Base-by-base conservation (phyloP, 2,329 filamentous ascomycete genomes). In the Penicillium sclerotigenum region DNA sequence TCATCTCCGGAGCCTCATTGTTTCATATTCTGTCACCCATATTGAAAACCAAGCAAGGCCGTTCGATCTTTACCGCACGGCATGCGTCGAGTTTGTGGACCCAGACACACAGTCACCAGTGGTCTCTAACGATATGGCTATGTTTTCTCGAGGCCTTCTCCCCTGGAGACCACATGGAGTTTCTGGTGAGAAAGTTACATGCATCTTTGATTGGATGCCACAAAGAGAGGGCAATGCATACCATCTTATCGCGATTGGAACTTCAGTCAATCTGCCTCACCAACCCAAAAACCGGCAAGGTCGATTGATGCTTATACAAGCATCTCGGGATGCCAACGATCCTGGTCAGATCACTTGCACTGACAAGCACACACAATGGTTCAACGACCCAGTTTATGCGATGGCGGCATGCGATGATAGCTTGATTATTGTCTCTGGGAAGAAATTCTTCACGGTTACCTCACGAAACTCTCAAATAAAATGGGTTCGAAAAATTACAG, bases 371-470 rank as follows among this genome's bases (percentile, higher is more conserved):
- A 64, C 73, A 47, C 70, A 74, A 56, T 59, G 54, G 22, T 71
- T 74, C 29, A 68, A 73, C 8, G 63, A 64, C 1, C 70, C 54
- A 76, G 83, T 57, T 70, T 88, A 46, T 79, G 88, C 60, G 79
- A 82, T 72, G 81, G 84, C 68, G 72, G 77, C 59, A 77, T 86
- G 58, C 56, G 69, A 70, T 3, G 67, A 70, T 46, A 76, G 74
- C 22, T 64, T 80, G 31, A 72, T 83, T 41, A 73, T 79, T 13
- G 78, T 76, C 26, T 71, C 75, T 24, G 80, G 79, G 7, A 73
- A 68, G 28, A 72, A 76, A 37, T 67, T 80, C 2, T 62, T 75
- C n/a, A 67, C 78, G 33, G 63, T 80, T 33, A 73, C 75, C 22
- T 71, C 79, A 16, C 77, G 78, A 59, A 66, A 73, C 36, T 68